These are phyloP conservation scores for Tolypocladium pustulatum DNA, from an alignment of 2,329 filamentous ascomycete species.

Conservation along the genomic window DNA sequence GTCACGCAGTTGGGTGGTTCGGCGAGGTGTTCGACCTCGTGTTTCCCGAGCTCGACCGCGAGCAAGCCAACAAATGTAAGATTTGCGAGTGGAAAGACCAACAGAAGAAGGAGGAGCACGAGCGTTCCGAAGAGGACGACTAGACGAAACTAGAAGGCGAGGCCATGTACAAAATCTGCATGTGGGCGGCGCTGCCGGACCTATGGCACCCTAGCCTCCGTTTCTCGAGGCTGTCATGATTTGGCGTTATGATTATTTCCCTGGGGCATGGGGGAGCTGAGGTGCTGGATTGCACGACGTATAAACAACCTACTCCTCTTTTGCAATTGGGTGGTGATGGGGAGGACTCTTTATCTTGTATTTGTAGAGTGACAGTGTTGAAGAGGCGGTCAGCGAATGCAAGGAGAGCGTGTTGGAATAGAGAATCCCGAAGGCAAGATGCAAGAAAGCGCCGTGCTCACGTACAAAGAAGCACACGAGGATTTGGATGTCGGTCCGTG, in stretches of 20 bases:
- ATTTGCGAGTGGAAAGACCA: constrained; percentile 42
- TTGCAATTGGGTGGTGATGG: background rate
- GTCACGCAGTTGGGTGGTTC: constrained; percentile 88
- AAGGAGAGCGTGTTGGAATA: background rate
- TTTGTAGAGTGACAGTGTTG: background rate
- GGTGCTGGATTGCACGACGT: background rate
- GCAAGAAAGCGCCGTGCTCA: background rate
- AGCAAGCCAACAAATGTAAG: constrained; percentile 67
- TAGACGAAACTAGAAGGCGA: constrained; percentile 9
- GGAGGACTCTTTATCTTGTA: background rate
- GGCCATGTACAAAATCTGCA: constrained; percentile 1
- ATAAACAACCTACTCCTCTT: background rate
- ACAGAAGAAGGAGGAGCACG: constrained; percentile 25
- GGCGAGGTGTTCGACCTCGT: constrained; percentile 84
- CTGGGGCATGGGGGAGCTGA: background rate
- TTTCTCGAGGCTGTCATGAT: constrained; percentile 1
- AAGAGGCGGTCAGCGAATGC: background rate
- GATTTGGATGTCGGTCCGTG: background rate
- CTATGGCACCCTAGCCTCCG: background rate
- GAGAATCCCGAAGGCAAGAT: background rate
- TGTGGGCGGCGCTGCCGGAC: constrained; percentile 3
- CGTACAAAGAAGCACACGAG: background rate
- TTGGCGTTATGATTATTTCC: constrained; percentile 4
- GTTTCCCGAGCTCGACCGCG: constrained; percentile 69
- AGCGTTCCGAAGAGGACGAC: constrained; percentile 24